Percentiles rank a stretch among this genome's conserved stretches.
Evolutionary conservation across 2,329 filamentous ascomycete species (phyloP).

Genomic region (Stagonosporopsis tanaceti): DNA sequence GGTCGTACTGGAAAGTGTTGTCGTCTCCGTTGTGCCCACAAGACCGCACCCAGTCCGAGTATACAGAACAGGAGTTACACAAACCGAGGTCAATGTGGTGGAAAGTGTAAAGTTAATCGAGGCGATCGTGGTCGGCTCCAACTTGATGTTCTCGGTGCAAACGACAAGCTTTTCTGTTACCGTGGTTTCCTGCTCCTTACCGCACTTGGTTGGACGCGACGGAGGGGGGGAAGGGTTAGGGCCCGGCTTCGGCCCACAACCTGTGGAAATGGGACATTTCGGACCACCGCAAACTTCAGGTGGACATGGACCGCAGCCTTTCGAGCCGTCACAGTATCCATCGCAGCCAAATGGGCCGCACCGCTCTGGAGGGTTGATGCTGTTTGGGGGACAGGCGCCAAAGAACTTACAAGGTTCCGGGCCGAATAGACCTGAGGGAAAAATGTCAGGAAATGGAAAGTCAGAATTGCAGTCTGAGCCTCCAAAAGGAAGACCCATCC

Average conservation of each 20-base stretch:
- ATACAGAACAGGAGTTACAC: conserved; percentile 22
- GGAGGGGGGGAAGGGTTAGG: conserved; percentile 11
- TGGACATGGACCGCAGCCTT: conserved; percentile 30
- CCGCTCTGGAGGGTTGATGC: not conserved
- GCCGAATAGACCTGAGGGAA: conserved; percentile 29
- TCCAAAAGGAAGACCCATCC: conserved; percentile 31
- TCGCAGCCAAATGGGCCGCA: conserved; percentile 28
- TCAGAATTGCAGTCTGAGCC: conserved; percentile 24
- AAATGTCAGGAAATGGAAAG: not conserved
- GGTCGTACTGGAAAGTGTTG: conserved; percentile 14
- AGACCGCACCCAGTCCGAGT: conserved; percentile 30
- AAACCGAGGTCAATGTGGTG: conserved; percentile 27
- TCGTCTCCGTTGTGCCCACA: conserved; percentile 16
- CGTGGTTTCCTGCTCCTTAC: conserved; percentile 30
- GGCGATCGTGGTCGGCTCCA: conserved; percentile 16
- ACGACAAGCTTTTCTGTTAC: conserved; percentile 32
- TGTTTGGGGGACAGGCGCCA: conserved; percentile 12
- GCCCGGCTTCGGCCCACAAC: conserved; percentile 34
- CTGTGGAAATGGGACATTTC: conserved; percentile 17
- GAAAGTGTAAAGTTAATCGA: conserved; percentile 19
- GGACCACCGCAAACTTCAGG: conserved; percentile 25
- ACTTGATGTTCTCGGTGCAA: conserved; percentile 25
- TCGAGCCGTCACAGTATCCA: conserved; percentile 25
- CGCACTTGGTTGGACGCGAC: conserved; percentile 22
- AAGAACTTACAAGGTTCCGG: conserved; percentile 17